phyloP scores from a whole-genome alignment of 306 rosid genomes.

The Malus fusca region DNA sequence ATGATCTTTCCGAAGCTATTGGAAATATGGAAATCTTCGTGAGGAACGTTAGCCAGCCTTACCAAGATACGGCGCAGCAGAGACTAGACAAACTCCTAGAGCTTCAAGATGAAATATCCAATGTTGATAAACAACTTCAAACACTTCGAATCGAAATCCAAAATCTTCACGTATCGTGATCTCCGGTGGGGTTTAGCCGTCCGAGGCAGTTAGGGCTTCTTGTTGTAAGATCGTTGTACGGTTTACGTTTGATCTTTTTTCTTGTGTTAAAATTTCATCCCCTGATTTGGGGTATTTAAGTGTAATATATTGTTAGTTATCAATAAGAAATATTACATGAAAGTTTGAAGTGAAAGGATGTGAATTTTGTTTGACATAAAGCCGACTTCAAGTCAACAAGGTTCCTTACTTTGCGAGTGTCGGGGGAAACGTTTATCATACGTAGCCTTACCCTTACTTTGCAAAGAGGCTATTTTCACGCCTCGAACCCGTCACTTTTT shows the following conservation, averaged over 20 bases:
- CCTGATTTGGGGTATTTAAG: neutral
- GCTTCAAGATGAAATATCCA: conserved; percentile 56
- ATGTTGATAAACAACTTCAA: conserved; percentile 57
- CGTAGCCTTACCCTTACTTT: accelerated
- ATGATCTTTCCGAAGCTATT: conserved; percentile 59
- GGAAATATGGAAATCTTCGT: conserved; percentile 52
- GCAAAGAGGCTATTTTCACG: too few species aligned
- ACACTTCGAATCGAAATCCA: conserved; percentile 65
- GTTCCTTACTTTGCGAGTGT: too few species aligned
- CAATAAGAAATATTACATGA: neutral
- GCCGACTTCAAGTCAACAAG: too few species aligned
- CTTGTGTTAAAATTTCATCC: neutral
- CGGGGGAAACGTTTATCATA: too few species aligned
- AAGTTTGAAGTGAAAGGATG: neutral
- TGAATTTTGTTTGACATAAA: neutral
- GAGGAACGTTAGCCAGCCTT: conserved; percentile 51
- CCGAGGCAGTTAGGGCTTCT: neutral
- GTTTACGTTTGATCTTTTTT: neutral
- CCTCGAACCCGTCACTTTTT: too few species aligned
- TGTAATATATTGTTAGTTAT: neutral
- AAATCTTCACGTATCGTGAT: conserved; percentile 70
- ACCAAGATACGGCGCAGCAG: conserved; percentile 62
- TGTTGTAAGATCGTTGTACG: neutral
- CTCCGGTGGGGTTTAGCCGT: neutral
- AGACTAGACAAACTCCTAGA: conserved; percentile 55